A percentile compares a stretch with the other conserved stretches of the same genome.
phyloP scores from a whole-genome alignment of 805 yeast species.

The Yarrowia sp. region DNA sequence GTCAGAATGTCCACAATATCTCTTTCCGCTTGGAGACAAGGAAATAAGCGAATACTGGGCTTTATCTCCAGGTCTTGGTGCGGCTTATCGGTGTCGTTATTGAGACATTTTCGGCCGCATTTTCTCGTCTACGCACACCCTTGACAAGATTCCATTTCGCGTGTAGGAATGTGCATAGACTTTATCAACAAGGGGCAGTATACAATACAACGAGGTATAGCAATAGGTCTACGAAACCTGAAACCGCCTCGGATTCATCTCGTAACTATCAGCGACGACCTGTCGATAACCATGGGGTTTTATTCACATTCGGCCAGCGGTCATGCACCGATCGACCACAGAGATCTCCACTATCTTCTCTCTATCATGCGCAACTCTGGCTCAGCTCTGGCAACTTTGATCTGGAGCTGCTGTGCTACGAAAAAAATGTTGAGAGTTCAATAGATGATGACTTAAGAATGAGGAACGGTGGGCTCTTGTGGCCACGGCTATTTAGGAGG shows the following conservation, averaged over 20 bases:
- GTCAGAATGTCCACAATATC: too few species aligned
- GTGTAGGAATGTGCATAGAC: slow-evolving; percentile 21
- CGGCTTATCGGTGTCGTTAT: slow-evolving; percentile 1
- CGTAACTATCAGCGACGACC: too few species aligned
- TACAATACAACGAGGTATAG: too few species aligned
- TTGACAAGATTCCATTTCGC: slow-evolving; percentile 2
- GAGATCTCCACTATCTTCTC: slow-evolving; percentile 1
- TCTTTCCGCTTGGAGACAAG: too few species aligned
- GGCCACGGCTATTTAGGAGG: neutral
- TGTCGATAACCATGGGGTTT: too few species aligned
- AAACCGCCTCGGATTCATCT: too few species aligned
- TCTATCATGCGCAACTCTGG: slow-evolving; percentile 14
- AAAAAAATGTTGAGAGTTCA: too few species aligned
- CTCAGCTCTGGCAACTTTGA: neutral
- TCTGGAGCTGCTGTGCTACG: neutral
- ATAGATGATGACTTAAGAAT: neutral
- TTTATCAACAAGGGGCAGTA: neutral
- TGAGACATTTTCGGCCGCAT: slow-evolving; percentile 13
- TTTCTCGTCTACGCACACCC: neutral
- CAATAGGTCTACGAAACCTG: too few species aligned
- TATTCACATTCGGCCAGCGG: slow-evolving; percentile 13
- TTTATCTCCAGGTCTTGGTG: neutral
- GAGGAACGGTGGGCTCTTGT: slow-evolving; percentile 1
- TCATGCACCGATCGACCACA: slow-evolving; percentile 19
- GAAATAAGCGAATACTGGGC: too few species aligned